Evolutionary conservation across 805 yeast genomes (phyloP).

Genomic region (Teunomyces aglyptinius): DNA sequence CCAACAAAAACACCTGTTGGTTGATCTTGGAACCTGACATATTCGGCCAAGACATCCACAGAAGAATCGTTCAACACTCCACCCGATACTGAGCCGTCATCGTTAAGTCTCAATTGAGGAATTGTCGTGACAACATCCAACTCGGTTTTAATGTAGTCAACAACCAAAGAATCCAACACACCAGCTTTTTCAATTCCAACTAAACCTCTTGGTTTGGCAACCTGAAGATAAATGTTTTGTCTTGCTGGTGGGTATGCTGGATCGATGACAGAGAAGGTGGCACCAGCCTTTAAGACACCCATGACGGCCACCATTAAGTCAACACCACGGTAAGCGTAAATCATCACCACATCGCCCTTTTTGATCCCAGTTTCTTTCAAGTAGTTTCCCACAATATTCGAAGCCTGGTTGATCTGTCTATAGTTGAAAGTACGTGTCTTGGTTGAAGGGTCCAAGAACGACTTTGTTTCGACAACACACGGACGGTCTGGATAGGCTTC

Average conservation of each 20-base stretch:
- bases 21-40: constrained; percentile 44
- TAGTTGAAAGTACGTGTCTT: constrained; percentile 76
- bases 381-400: constrained; percentile 90
- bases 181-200: constrained; percentile 93
- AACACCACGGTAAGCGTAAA: constrained; percentile 96
- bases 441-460: constrained; percentile 52
- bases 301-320: constrained; percentile 94
- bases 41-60: constrained; percentile 50
- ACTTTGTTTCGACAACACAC: constrained; percentile 90
- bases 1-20: constrained; percentile 92
- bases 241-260: constrained; percentile 99
- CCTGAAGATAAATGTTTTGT: constrained; percentile 88
- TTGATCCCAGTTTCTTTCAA: constrained; percentile 76
- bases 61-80: constrained; percentile 37
- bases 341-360: constrained; percentile 95
- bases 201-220: constrained; percentile 89
- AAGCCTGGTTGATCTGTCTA: constrained; percentile 85
- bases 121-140: constrained; percentile 70
- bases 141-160: constrained; percentile 70
- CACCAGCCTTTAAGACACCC: constrained; percentile 98
- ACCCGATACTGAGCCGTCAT: constrained; percentile 70
- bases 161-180: constrained; percentile 69
- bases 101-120: constrained; percentile 73
- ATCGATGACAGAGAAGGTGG: constrained; percentile 96
- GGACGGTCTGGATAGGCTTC: constrained; percentile 77